A percentile compares a stretch with the other conserved stretches of the same genome.
phyloP scores from a whole-genome alignment of 176 grass and related monocot species.

The Rhynchospora tenuis region DNA sequence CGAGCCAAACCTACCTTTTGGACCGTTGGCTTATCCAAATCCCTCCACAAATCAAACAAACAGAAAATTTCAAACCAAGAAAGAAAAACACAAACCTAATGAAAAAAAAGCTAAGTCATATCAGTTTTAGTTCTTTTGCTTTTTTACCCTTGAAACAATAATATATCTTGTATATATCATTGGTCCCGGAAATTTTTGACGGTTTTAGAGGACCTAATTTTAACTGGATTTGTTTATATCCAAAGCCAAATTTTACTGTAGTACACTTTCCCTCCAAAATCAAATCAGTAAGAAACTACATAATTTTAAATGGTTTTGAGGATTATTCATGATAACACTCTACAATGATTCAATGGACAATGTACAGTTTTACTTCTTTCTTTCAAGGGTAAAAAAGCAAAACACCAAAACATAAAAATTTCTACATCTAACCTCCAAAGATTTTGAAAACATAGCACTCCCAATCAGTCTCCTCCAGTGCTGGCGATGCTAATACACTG shows the following conservation, averaged over 20 bases:
- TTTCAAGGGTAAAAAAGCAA: slow-evolving; percentile 13
- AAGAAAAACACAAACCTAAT: neutral
- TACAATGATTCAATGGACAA: slow-evolving; percentile 11
- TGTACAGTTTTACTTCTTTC: slow-evolving; percentile 3
- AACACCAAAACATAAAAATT: slow-evolving; percentile 8
- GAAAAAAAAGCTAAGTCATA: neutral
- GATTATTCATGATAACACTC: neutral
- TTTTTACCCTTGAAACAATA: slow-evolving; percentile 7
- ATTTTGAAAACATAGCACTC: slow-evolving; percentile 17
- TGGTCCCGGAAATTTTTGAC: neutral
- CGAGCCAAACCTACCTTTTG: neutral
- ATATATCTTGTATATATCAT: neutral
- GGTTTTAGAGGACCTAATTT: neutral
- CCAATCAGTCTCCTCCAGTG: slow-evolving; percentile 35
- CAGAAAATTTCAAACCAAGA: neutral
- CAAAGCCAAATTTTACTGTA: neutral
- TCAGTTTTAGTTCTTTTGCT: neutral
- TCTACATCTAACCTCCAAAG: slow-evolving; percentile 10
- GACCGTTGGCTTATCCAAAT: slow-evolving; percentile 13
- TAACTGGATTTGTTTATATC: too few species aligned
- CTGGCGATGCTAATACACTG: slow-evolving; percentile 45
- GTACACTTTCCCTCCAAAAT: neutral
- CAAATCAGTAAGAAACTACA: neutral
- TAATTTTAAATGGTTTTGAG: neutral
- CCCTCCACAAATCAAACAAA: neutral